Base-by-base conservation (phyloP, 1,139 yeast species). In the Arxiozyma bovina region DNA sequence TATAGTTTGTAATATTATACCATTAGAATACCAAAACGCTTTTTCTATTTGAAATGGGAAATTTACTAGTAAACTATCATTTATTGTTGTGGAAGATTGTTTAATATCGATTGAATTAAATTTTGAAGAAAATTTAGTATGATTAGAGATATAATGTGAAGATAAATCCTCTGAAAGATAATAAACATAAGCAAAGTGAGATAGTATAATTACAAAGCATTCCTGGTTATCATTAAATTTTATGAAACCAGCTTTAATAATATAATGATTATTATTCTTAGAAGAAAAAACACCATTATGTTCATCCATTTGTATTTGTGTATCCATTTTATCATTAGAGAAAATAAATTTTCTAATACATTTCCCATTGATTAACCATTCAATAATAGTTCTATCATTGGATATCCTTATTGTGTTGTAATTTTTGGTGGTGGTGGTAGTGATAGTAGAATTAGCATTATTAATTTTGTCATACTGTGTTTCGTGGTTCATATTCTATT, bases 1-100 rank as follows among this genome's bases (percentile, higher is more conserved):
- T 1, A 25, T 40, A 23, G 65, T 57, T 54, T 67, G 68, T 34
- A 68, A 53, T 6, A 68, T 54, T 2, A 68, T 52, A n/a, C 71
- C 71, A 44, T 66, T 59, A 3, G 61, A 56, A 54, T 65, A 67
- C 64, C 66, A 63, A 52, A 64, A 66, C 7, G 68, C 69, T 40
- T 64, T 61, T 2, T 54, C 53, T 3, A 66, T 59, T 12, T 62
- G 58, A 50, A 67, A 68, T 15, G 72, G 72, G 45, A 67, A 64
- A 30, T 21, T 46, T 18, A 46, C 17, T 12, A 38, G 25, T 38
- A 46, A 17, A 4, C 27, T 38, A 12, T 46, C 49, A 46, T 46
- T 46, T 38, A 46, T 34, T 6, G 43, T 46, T 20, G 23, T 34
- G 4, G 12, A 34, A 34, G n/a, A 34, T 34, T 43, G 27, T 30